Evolutionary conservation across 2,329 filamentous ascomycete genomes (phyloP), one percentile per base, ranked within the genome.

Genomic region (Tolypocladium sp.): DNA sequence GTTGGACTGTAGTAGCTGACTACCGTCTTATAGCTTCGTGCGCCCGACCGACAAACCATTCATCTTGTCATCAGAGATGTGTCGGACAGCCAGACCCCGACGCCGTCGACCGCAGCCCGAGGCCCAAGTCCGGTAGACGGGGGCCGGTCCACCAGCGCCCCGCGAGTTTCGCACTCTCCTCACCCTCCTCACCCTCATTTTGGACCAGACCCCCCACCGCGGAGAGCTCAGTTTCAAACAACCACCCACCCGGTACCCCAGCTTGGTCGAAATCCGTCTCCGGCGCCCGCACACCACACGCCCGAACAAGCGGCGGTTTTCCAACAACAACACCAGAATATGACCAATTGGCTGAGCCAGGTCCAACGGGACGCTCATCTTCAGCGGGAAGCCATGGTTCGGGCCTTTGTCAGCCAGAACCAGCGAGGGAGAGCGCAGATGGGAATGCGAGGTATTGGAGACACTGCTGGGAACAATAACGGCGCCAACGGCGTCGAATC

Each of bases 61-160:
- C 81, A 84, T 64, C 73, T 84, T 13, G 81, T 83, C 27, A 70
- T 84, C 52, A 73, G 79, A 63, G 79, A 77, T 54, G 54, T 65
- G 10, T 59, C 63, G 40, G 73, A 76, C 30, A 61, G 64, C 40
- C 68, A 68, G 25, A 60, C 70, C 22, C 57, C 69, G 12, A 68
- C 65, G 22, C 67, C 68, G 49, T 59, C 65, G 22, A 56, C 61
- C 58, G 61, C 61, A 49, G 65, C 60, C 59, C 67, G 60, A 61
- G 69, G 63, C 60, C 68, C 62, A 41, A 74, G 65, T 62, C 71
- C 63, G 46, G 63, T 65, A 30, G 57, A 64, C 17, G 63, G 64
- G 20, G 59, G 56, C 37, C 67, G 68, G 38, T 57, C 65, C 41
- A 61, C 64, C 15, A 67, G 65, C 52, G 59, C 62, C 30, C 65